Percentiles rank a stretch among this genome's conserved stretches.
These are phyloP conservation scores for Fraxinus sp. DNA, from an alignment of 305 asterid species.

Conservation along the genomic window DNA sequence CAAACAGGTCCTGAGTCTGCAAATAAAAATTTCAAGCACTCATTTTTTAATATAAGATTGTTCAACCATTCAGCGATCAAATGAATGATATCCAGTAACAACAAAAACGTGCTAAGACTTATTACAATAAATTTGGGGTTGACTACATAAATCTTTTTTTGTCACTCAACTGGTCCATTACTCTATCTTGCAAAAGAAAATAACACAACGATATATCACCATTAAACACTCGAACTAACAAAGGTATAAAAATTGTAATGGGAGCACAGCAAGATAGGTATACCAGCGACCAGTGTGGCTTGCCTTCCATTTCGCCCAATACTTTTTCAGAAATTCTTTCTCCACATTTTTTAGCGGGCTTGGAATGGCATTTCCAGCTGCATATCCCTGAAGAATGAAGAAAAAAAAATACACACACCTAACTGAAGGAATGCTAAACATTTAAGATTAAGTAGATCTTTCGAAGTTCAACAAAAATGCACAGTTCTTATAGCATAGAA, in stretches of 20 bases:
- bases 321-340: slow-evolving; percentile 82
- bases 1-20: neutral
- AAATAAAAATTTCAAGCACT: neutral
- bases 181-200: slow-evolving; percentile 6
- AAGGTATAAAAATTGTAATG: neutral
- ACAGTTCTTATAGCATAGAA: neutral
- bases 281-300: slow-evolving; percentile 94
- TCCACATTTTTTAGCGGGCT: slow-evolving; percentile 91
- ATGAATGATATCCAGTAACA: neutral
- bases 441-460: neutral
- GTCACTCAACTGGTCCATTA: neutral
- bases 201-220: neutral
- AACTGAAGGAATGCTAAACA: slow-evolving; percentile 17
- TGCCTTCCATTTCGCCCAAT: slow-evolving; percentile 96
- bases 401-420: slow-evolving; percentile 14
- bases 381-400: slow-evolving; percentile 73
- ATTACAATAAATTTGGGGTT: neutral
- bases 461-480: neutral
- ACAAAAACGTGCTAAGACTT: neutral
- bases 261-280: neutral
- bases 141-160: neutral
- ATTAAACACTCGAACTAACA: neutral
- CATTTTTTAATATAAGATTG: neutral
- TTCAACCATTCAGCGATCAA: neutral
- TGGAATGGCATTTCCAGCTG: slow-evolving; percentile 85